Evolutionary conservation across 2,329 filamentous ascomycete species (phyloP).

Genomic region (Ophiobolus disseminans): DNA sequence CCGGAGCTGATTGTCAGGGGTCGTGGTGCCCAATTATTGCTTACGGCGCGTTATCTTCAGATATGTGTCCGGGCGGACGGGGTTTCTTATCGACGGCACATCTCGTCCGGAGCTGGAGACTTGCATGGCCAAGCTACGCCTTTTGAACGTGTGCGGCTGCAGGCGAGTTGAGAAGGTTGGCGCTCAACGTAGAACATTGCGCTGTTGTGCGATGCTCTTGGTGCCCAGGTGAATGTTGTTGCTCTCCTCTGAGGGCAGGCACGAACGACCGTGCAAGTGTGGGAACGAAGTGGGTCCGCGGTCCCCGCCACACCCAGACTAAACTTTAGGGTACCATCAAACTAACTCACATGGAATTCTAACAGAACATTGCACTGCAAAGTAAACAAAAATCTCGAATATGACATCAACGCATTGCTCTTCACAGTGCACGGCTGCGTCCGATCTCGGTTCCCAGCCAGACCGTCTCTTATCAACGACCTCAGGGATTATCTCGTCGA

Average conservation of each 20-base stretch:
- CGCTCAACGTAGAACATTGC: constrained; percentile 1
- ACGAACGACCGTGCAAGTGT: too few relatives aligned
- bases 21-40: constrained; percentile 1
- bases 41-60: constrained; percentile 21
- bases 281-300: too few relatives aligned
- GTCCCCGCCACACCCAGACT: too few relatives aligned
- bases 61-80: too few relatives aligned
- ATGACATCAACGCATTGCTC: neutral
- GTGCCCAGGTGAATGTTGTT: too few relatives aligned
- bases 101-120: too few relatives aligned
- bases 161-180: too few relatives aligned
- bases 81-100: constrained; percentile 18
- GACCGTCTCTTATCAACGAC: constrained; percentile 19
- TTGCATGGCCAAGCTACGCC: too few relatives aligned
- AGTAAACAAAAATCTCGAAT: neutral
- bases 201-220: too few relatives aligned
- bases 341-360: neutral
- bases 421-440: neutral
- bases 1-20: constrained; percentile 1
- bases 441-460: neutral
- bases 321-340: neutral
- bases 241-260: too few relatives aligned
- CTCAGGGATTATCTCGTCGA: constrained; percentile 13
- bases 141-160: too few relatives aligned
- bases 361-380: neutral